phyloP scores from a whole-genome alignment of 2,329 filamentous ascomycete species.

The Diaporthe amygdali region DNA sequence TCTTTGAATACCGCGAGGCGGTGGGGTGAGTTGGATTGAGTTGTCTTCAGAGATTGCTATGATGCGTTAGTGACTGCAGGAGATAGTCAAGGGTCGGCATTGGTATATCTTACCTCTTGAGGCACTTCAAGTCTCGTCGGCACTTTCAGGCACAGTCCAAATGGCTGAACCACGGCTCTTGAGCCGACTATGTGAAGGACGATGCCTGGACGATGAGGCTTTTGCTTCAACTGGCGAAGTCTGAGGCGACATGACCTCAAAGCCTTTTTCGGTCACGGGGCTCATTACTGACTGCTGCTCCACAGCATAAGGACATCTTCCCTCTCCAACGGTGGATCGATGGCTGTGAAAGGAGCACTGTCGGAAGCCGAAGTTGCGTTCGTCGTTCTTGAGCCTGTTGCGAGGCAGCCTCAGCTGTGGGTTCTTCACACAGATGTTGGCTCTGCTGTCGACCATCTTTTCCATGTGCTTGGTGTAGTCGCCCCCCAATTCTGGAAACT shows the following conservation, averaged over 20 bases:
- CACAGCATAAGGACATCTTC: conserved; percentile 49
- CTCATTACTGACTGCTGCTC: background rate
- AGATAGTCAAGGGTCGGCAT: background rate
- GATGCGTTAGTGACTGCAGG: background rate
- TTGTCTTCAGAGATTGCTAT: background rate
- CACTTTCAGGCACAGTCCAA: conserved; percentile 23
- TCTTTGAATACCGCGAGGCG: background rate
- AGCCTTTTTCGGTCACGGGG: background rate
- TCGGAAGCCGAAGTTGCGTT: conserved; percentile 64
- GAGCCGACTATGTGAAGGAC: background rate
- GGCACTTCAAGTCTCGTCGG: conserved; percentile 21
- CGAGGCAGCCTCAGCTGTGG: conserved; percentile 63
- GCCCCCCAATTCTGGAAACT: conserved; percentile 52
- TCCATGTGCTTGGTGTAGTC: conserved; percentile 58
- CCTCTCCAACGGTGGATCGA: conserved; percentile 58
- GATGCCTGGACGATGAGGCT: background rate
- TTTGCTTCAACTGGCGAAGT: background rate
- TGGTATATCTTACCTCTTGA: background rate
- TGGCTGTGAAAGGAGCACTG: conserved; percentile 67
- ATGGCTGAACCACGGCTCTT: conserved; percentile 2
- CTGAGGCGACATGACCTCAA: background rate
- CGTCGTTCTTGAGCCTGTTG: conserved; percentile 60
- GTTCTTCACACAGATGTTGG: conserved; percentile 63
- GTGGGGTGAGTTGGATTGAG: background rate
- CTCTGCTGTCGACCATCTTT: conserved; percentile 56